Conservation (phyloP, 2,329 filamentous ascomycete species). For the Ophiostoma sp. region DNA sequence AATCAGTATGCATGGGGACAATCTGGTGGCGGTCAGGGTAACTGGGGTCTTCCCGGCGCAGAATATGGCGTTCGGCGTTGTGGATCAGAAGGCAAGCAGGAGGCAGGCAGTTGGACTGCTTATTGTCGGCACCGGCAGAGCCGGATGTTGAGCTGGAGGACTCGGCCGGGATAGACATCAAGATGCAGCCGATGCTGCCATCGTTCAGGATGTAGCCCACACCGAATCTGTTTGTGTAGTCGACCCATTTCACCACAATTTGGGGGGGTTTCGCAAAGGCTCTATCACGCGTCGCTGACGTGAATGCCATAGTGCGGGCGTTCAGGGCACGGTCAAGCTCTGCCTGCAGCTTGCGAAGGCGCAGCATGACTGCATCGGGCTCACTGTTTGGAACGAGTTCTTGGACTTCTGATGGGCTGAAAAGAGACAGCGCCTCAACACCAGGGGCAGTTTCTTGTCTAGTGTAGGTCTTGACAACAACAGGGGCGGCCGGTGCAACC, state of each 20-base stretch:
- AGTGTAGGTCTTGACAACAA: neutral
- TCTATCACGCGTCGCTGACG: constrained; percentile 48
- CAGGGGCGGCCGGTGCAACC: neutral
- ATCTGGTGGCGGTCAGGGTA: constrained; percentile 57
- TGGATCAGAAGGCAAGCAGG: constrained; percentile 67
- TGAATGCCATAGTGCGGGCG: constrained; percentile 56
- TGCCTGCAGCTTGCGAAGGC: constrained; percentile 51
- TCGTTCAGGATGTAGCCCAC: constrained; percentile 79
- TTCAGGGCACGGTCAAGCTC: constrained; percentile 60
- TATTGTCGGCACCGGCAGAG: neutral
- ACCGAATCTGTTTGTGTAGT: constrained; percentile 82
- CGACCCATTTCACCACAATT: constrained; percentile 75
- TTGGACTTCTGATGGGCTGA: constrained; percentile 50
- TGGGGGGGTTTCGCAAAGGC: constrained; percentile 57
- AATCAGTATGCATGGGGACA: constrained; percentile 50
- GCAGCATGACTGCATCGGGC: constrained; percentile 53
- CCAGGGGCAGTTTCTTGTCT: constrained; percentile 6
- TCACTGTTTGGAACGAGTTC: constrained; percentile 47
- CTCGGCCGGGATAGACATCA: constrained; percentile 46
- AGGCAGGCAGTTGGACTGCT: constrained; percentile 44
- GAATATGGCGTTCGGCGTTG: constrained; percentile 64
- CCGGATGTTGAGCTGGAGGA: constrained; percentile 16
- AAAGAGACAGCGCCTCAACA: constrained; percentile 43
- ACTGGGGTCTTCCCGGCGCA: constrained; percentile 50
- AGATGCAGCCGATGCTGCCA: constrained; percentile 69